Conservation (phyloP, 768 basidiomycete species). For the Neoboletus magnificus region DNA sequence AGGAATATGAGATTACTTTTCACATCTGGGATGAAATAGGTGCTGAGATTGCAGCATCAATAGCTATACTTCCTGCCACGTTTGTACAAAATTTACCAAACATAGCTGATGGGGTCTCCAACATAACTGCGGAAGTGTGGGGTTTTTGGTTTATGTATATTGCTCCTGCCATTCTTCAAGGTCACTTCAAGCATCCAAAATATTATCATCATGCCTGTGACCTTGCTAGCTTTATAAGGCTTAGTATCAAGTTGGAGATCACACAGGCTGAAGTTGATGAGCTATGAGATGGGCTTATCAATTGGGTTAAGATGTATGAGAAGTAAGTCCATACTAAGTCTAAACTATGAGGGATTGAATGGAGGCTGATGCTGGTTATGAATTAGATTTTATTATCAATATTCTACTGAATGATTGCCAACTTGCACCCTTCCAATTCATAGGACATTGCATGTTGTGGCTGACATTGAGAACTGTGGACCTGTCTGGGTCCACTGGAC, state of each 20-base stretch:
- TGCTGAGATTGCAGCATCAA: no score
- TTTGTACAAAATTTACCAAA: neutral
- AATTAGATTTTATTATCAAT: neutral
- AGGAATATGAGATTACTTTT: no score
- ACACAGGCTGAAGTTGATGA: neutral
- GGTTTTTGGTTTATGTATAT: neutral
- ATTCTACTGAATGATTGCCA: no score
- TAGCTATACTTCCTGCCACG: neutral
- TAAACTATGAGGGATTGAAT: no score
- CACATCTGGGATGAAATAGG: no score
- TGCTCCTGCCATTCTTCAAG: neutral
- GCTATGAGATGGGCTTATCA: neutral
- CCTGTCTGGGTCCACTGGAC: no score
- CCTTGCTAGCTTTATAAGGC: neutral
- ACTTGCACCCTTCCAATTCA: no score
- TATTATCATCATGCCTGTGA: neutral
- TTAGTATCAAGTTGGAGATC: neutral
- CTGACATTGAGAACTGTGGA: no score
- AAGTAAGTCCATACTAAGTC: neutral
- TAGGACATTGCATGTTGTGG: no score
- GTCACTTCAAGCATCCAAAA: neutral
- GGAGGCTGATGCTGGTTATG: no score
- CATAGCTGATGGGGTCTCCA: neutral
- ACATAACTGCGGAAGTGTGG: neutral
- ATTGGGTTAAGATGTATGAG: neutral